A percentile compares a stretch with the other conserved stretches of the same genome.
These are phyloP conservation scores for Ogataea chonburiensis DNA, from an alignment of 805 yeast genomes.

Conservation along the genomic window DNA sequence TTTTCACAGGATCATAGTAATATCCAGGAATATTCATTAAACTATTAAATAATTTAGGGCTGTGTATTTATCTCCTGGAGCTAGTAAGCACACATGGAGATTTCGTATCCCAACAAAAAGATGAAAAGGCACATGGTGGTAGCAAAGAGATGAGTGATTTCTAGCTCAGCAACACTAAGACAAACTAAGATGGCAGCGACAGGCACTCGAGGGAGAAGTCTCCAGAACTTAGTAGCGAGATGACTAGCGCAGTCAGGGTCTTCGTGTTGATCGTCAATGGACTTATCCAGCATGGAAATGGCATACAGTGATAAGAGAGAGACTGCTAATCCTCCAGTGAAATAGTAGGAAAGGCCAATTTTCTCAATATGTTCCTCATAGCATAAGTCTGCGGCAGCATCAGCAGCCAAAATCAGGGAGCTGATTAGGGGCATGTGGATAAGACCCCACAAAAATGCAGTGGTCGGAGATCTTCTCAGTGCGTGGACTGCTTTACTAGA, in stretches of 20 bases:
- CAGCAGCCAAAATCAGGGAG: conserved; percentile 53
- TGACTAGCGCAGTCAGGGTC: too few species aligned
- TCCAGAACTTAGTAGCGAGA: conserved; percentile 29
- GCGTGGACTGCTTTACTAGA: conserved; percentile 51
- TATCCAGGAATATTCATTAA: conserved; percentile 22
- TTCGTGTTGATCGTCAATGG: conserved; percentile 39
- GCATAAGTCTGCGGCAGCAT: conserved; percentile 53
- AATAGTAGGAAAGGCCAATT: conserved; percentile 46
- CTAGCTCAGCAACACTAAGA: conserved; percentile 15
- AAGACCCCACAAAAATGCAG: conserved; percentile 48
- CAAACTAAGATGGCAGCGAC: conserved; percentile 12
- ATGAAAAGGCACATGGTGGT: conserved; percentile 12
- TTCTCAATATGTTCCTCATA: conserved; percentile 32
- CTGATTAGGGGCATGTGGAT: conserved; percentile 53
- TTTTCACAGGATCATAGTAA: conserved; percentile 21
- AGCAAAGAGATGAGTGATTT: conserved; percentile 17
- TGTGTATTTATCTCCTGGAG: conserved; percentile 1
- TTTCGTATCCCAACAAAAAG: conserved; percentile 16
- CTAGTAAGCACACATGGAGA: conserved; percentile 8
- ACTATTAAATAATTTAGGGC: conserved; percentile 1
- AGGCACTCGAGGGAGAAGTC: conserved; percentile 19
- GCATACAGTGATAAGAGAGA: conserved; percentile 39
- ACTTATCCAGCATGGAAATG: conserved; percentile 45
- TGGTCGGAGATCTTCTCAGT: conserved; percentile 43
- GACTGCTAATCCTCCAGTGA: conserved; percentile 53